Conservation (phyloP, 2,329 filamentous ascomycete genomes). For the Aspergillus quadricinctus region DNA sequence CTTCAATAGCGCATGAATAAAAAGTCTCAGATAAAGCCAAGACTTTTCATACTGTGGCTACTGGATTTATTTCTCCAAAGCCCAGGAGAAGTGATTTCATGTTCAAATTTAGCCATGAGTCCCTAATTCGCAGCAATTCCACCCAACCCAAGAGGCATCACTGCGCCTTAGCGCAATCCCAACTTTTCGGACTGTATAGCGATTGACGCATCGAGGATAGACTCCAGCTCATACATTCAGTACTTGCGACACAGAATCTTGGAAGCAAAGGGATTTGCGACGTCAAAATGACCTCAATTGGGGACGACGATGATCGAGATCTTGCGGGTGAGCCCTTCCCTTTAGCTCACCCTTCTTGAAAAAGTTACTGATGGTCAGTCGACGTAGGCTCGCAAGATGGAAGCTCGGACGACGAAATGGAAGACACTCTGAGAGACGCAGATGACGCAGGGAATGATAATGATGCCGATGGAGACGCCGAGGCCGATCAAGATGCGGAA, state of each 20-base stretch:
- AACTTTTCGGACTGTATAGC: background rate
- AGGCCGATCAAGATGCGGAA: slow-evolving; percentile 33
- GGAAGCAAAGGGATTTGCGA: background rate
- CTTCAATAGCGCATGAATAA: background rate
- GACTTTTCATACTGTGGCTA: background rate
- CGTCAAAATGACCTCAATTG: slow-evolving; percentile 29
- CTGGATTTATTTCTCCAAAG: background rate
- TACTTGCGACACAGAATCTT: background rate
- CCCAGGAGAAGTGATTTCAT: background rate
- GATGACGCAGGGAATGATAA: slow-evolving; percentile 39
- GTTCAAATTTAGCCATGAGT: background rate
- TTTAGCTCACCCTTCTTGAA: background rate
- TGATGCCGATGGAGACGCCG: slow-evolving; percentile 32
- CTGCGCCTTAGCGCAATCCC: background rate
- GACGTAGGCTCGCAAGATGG: slow-evolving; percentile 45
- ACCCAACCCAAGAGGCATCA: background rate
- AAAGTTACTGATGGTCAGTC: slow-evolving; percentile 5
- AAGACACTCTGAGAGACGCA: slow-evolving; percentile 43
- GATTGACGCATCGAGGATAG: background rate
- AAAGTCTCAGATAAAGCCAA: background rate
- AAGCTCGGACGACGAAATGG: slow-evolving; percentile 47
- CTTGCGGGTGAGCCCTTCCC: slow-evolving; percentile 29
- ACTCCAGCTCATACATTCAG: background rate
- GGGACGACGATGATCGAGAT: slow-evolving; percentile 41
- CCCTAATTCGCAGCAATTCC: background rate